A percentile compares a stretch with the other conserved stretches of the same genome.
Conservation (phyloP, 306 rosid species). For the Lathyrus aphaca region DNA sequence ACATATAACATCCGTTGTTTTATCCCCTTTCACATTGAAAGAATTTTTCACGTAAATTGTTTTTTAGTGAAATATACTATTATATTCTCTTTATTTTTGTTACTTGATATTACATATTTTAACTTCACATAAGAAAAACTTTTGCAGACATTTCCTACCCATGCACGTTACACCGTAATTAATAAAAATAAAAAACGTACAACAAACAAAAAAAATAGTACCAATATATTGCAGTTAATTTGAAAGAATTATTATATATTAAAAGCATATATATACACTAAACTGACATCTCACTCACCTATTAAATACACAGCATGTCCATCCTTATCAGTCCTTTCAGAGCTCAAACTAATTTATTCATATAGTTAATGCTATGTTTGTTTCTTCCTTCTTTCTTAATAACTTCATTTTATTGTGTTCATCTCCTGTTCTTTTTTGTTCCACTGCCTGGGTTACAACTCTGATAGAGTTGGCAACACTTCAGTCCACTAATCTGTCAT, state of each 20-base stretch:
- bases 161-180: not conserved
- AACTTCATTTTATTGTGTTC: slow-evolving; percentile 8
- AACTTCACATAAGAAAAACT: no score
- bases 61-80: no score
- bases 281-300: slow-evolving; percentile 16
- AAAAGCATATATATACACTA: not conserved
- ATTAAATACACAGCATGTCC: slow-evolving; percentile 29
- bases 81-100: no score
- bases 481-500: slow-evolving; percentile 40
- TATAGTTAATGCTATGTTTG: slow-evolving; percentile 30
- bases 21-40: no score
- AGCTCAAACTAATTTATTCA: slow-evolving; percentile 26
- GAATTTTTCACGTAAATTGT: no score
- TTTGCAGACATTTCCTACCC: not conserved
- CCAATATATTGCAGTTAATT: slow-evolving; percentile 14
- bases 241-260: not conserved
- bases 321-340: slow-evolving; percentile 1
- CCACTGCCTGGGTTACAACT: slow-evolving; percentile 47
- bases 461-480: slow-evolving; percentile 40
- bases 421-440: slow-evolving; percentile 40
- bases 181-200: slow-evolving; percentile 22
- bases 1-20: no score
- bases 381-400: slow-evolving; percentile 23
- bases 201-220: not conserved
- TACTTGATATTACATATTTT: no score